A percentile compares a stretch with the other conserved stretches of the same genome.
Conservation (phyloP, 768 basidiomycete genomes). For the Tulasnella sp. region DNA sequence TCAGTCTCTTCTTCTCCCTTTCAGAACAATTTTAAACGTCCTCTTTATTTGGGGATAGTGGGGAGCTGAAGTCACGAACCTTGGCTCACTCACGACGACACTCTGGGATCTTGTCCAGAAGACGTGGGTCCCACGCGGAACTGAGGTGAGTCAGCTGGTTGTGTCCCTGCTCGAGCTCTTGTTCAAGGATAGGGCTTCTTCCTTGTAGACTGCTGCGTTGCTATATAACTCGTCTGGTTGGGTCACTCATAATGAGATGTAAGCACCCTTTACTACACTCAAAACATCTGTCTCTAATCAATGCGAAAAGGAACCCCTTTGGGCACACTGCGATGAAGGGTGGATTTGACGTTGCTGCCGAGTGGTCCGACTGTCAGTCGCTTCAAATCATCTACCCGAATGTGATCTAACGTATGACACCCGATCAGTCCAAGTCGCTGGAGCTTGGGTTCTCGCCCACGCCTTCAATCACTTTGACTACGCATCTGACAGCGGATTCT, state of each 20-base stretch:
- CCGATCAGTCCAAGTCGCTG: conserved; percentile 38
- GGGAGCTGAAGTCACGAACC: too few species aligned
- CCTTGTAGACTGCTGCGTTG: conserved; percentile 44
- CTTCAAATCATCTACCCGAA: too few species aligned
- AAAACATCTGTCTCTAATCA: background rate
- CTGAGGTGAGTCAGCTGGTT: conserved; percentile 14
- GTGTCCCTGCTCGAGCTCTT: too few species aligned
- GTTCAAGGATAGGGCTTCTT: too few species aligned
- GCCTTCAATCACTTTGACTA: conserved; percentile 75
- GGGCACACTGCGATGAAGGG: conserved; percentile 77
- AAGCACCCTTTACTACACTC: background rate
- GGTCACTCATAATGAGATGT: conserved; percentile 67
- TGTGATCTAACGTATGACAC: too few species aligned
- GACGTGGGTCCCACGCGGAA: conserved; percentile 67
- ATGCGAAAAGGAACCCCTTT: conserved; percentile 33
- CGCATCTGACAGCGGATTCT: conserved; percentile 55
- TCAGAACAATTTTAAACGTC: too few species aligned
- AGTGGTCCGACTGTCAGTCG: too few species aligned
- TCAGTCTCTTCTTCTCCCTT: too few species aligned
- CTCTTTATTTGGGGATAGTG: too few species aligned
- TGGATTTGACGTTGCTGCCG: conserved; percentile 1
- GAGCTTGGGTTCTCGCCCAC: conserved; percentile 69
- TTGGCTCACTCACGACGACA: too few species aligned
- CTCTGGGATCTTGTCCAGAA: conserved; percentile 33
- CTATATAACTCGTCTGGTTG: conserved; percentile 69